These are phyloP conservation scores for Porpolomopsis calyptriformis DNA, from an alignment of 768 basidiomycete species.

Conservation along the genomic window DNA sequence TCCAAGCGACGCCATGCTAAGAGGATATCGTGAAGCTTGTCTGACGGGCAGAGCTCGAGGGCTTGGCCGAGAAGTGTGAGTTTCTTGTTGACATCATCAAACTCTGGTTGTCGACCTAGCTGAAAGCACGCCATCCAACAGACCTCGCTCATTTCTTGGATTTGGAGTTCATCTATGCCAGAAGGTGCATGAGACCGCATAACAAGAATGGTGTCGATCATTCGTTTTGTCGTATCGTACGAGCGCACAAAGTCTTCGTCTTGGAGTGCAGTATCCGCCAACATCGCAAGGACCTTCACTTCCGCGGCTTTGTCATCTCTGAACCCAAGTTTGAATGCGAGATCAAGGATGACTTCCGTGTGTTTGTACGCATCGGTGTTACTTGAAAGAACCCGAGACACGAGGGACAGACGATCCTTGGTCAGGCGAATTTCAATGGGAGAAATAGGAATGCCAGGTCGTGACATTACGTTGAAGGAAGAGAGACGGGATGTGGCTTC, in stretches of 20 bases:
- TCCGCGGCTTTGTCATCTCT: slow-evolving; percentile 61
- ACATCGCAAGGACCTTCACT: slow-evolving; percentile 80
- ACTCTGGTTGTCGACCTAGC: slow-evolving; percentile 76
- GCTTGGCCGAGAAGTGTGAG: slow-evolving; percentile 68
- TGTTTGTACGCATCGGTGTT: slow-evolving; percentile 87
- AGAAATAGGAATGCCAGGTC: slow-evolving; percentile 65
- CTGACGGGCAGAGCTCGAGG: slow-evolving; percentile 76
- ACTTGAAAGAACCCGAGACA: slow-evolving; percentile 75
- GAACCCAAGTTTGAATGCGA: slow-evolving; percentile 83
- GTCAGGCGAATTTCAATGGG: slow-evolving; percentile 91
- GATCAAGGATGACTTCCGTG: slow-evolving; percentile 82
- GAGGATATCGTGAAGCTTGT: slow-evolving; percentile 70
- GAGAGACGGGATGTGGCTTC: slow-evolving; percentile 93
- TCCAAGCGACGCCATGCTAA: slow-evolving; percentile 68
- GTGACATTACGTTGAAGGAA: slow-evolving; percentile 79
- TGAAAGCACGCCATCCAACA: slow-evolving; percentile 88
- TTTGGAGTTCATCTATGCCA: slow-evolving; percentile 26
- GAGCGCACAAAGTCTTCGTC: slow-evolving; percentile 71
- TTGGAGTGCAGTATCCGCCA: slow-evolving; percentile 78
- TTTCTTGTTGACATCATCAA: slow-evolving; percentile 54
- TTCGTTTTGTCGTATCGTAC: slow-evolving; percentile 57
- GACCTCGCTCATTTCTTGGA: slow-evolving; percentile 61
- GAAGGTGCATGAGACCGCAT: slow-evolving; percentile 28
- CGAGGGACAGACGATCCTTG: slow-evolving; percentile 78
- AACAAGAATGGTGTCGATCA: slow-evolving; percentile 52